Conservation (phyloP, 495 filamentous ascomycete genomes). For the Penicillium coprophilum region DNA sequence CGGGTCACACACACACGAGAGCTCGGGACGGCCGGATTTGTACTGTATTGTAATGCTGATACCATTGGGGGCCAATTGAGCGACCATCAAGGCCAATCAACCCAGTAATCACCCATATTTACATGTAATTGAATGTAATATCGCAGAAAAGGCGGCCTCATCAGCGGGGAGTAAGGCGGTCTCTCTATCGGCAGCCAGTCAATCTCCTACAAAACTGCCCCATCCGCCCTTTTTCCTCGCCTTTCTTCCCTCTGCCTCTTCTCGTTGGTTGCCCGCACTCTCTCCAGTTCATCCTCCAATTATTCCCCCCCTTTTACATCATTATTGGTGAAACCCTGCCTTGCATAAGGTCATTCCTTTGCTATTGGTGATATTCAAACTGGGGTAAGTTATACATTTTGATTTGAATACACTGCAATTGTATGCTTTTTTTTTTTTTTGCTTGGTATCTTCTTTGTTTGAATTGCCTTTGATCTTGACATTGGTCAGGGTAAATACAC, state of each 20-base stretch:
- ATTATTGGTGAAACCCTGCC: constrained; percentile 13
- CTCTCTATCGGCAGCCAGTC: constrained; percentile 10
- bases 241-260: constrained; percentile 45
- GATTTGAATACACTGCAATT: not conserved
- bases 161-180: constrained; percentile 12
- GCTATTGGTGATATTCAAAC: constrained; percentile 4
- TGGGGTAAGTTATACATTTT: constrained; percentile 5
- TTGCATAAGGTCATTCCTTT: constrained; percentile 8
- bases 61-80: constrained; percentile 2
- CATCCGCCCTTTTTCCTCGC: constrained; percentile 47
- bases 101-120: constrained; percentile 1
- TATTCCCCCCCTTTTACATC: constrained; percentile 21
- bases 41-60: constrained; percentile 1
- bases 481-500: constrained; percentile 12
- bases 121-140: not conserved
- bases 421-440: not conserved
- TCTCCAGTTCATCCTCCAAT: constrained; percentile 33
- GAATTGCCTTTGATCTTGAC: not conserved
- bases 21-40: constrained; percentile 28
- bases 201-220: constrained; percentile 46
- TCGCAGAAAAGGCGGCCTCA: constrained; percentile 7
- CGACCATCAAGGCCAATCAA: not conserved
- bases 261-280: constrained; percentile 50
- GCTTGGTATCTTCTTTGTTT: constrained; percentile 1
- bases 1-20: constrained; percentile 29